Evolutionary conservation across 495 filamentous ascomycete genomes (phyloP).

Genomic region (Filosporella fistucella): DNA sequence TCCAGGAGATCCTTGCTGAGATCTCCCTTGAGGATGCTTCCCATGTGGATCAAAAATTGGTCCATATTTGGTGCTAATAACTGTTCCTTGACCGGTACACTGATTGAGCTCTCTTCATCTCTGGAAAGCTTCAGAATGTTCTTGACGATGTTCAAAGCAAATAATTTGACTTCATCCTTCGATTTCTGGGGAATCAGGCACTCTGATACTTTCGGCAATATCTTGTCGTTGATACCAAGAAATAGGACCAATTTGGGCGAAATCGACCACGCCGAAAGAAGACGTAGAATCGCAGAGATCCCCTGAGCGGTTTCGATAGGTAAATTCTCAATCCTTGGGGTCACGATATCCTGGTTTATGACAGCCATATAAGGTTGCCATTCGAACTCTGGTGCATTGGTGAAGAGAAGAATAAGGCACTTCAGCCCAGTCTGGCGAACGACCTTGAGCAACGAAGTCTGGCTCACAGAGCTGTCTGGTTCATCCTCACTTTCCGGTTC

Average conservation of each 20-base stretch:
- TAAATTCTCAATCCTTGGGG: conserved; percentile 72
- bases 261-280: conserved; percentile 77
- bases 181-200: conserved; percentile 68
- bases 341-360: conserved; percentile 71
- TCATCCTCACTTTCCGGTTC: conserved; percentile 33
- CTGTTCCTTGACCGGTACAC: conserved; percentile 53
- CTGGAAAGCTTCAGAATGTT: conserved; percentile 55
- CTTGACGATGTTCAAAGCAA: conserved; percentile 69
- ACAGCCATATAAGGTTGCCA: conserved; percentile 66
- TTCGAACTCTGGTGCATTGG: conserved; percentile 56
- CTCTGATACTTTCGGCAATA: conserved; percentile 66
- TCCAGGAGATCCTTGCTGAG: conserved; percentile 67
- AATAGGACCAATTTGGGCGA: conserved; percentile 62
- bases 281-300: conserved; percentile 72
- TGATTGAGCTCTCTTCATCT: conserved; percentile 32
- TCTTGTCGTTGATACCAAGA: conserved; percentile 56
- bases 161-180: conserved; percentile 85
- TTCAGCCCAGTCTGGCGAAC: conserved; percentile 72
- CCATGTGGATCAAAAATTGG: conserved; percentile 59
- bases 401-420: conserved; percentile 73
- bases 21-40: conserved; percentile 55
- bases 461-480: conserved; percentile 34
- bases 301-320: conserved; percentile 84
- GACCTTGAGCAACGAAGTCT: conserved; percentile 58
- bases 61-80: conserved; percentile 70